Conservation (phyloP, 805 yeast species). For the Wickerhamiella musiphila region DNA sequence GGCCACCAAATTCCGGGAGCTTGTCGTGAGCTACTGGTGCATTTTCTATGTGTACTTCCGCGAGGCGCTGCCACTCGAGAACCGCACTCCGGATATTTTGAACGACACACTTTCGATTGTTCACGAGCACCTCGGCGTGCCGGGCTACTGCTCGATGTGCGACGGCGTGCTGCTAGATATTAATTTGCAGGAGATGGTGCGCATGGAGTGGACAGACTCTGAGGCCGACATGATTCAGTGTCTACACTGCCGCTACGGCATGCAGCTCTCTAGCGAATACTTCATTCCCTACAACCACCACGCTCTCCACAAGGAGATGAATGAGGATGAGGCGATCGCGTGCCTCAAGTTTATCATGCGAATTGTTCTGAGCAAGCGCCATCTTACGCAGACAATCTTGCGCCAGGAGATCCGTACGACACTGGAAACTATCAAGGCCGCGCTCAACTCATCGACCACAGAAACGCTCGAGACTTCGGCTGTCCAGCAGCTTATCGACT, state of each 20-base stretch:
- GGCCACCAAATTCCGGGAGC: conserved; percentile 16
- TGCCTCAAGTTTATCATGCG: conserved; percentile 35
- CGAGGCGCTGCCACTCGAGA: conserved; percentile 12
- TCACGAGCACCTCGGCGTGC: conserved; percentile 57
- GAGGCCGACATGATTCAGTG: conserved; percentile 63
- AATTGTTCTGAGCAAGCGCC: conserved; percentile 35
- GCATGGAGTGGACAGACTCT: conserved; percentile 28
- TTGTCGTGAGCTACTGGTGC: conserved; percentile 22
- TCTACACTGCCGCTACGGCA: conserved; percentile 61
- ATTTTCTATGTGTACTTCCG: conserved; percentile 25
- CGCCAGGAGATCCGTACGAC: conserved; percentile 38
- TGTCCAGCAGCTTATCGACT: conserved; percentile 25
- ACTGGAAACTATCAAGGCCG: conserved; percentile 5
- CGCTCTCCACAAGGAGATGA: conserved; percentile 27
- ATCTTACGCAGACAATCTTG: conserved; percentile 41
- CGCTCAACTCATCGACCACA: conserved; percentile 3
- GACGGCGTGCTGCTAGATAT: conserved; percentile 45
- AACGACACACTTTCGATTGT: conserved; percentile 37
- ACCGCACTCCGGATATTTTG: conserved; percentile 13
- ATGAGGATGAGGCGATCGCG: conserved; percentile 24
- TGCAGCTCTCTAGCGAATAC: conserved; percentile 39
- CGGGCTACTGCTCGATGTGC: conserved; percentile 51
- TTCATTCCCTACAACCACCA: conserved; percentile 54
- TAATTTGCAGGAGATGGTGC: conserved; percentile 36
- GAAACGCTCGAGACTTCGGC: conserved; percentile 7